Percentiles rank a stretch among this genome's conserved stretches.
These are phyloP conservation scores for Starmerella riodocensis DNA, from an alignment of 805 yeast species.

Conservation along the genomic window DNA sequence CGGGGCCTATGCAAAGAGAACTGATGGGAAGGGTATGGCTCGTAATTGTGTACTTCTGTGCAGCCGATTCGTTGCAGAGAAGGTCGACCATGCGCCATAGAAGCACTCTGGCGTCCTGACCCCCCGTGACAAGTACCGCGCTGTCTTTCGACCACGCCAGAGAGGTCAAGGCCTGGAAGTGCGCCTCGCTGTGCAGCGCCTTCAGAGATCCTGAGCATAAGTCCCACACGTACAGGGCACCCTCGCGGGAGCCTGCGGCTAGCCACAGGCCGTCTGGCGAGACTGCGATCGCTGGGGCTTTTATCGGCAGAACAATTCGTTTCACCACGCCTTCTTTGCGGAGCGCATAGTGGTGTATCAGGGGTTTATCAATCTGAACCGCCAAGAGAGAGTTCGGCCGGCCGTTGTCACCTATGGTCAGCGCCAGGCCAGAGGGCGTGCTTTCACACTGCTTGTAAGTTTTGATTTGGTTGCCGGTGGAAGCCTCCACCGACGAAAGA, in stretches of 20 bases:
- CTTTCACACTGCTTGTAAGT: slow-evolving; percentile 18
- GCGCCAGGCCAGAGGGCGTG: slow-evolving; percentile 1
- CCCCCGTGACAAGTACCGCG: slow-evolving; percentile 57
- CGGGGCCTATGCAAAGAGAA: slow-evolving; percentile 37
- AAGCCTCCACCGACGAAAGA: slow-evolving; percentile 14
- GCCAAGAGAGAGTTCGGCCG: slow-evolving; percentile 30
- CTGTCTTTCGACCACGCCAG: slow-evolving; percentile 51
- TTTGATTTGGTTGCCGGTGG: slow-evolving; percentile 27
- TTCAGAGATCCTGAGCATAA: slow-evolving; percentile 60
- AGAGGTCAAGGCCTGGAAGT: slow-evolving; percentile 61
- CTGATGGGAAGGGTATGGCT: slow-evolving; percentile 38
- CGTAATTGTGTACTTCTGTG: slow-evolving; percentile 24
- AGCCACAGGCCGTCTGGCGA: slow-evolving; percentile 34
- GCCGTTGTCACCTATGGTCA: background rate
- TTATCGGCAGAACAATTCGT: slow-evolving; percentile 80
- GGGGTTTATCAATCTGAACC: slow-evolving; percentile 58
- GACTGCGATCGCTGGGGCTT: slow-evolving; percentile 43
- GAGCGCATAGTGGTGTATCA: slow-evolving; percentile 59
- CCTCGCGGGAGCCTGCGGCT: slow-evolving; percentile 62
- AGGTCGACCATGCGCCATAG: slow-evolving; percentile 63
- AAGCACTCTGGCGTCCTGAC: slow-evolving; percentile 65
- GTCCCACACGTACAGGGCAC: slow-evolving; percentile 78
- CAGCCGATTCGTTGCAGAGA: slow-evolving; percentile 29
- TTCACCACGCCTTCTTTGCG: slow-evolving; percentile 47
- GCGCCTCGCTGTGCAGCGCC: slow-evolving; percentile 55